Evolutionary conservation across 2,329 filamentous ascomycete genomes (phyloP).

Genomic region (Fusarium hostae): DNA sequence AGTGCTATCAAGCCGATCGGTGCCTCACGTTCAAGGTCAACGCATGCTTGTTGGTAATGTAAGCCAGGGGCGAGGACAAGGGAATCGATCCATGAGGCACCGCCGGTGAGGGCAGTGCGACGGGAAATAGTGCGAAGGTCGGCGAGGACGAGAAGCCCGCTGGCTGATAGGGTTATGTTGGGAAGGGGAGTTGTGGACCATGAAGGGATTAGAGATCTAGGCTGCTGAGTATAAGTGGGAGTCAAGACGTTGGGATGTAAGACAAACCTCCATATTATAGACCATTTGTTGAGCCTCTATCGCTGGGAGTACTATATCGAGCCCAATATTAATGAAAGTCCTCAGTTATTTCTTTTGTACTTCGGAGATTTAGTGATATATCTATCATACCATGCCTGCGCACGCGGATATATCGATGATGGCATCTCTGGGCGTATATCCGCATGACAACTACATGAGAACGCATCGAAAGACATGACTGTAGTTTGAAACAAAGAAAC

Average conservation of each 20-base stretch:
- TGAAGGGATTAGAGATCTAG: constrained; percentile 50
- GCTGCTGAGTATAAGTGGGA: constrained; percentile 17
- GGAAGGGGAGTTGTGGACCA: constrained; percentile 61
- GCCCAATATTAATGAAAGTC: background rate
- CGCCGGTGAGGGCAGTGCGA: constrained; percentile 66
- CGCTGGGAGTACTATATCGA: background rate
- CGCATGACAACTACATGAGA: constrained; percentile 23
- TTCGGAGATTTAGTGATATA: background rate
- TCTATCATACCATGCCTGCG: background rate
- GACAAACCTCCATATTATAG: constrained; percentile 26
- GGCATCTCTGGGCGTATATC: background rate
- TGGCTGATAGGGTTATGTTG: constrained; percentile 58
- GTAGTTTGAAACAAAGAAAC: background rate
- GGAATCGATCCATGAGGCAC: constrained; percentile 65
- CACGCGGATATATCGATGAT: background rate
- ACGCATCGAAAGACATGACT: background rate
- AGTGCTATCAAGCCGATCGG: constrained; percentile 48
- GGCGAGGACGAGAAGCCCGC: constrained; percentile 68
- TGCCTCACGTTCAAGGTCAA: constrained; percentile 57
- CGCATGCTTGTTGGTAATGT: constrained; percentile 69
- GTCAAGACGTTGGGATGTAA: background rate
- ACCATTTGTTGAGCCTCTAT: background rate
- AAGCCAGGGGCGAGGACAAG: constrained; percentile 69
- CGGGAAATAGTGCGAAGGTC: constrained; percentile 66
- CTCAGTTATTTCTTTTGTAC: no score